Evolutionary conservation across 2,329 filamentous ascomycete genomes (phyloP), one percentile per base, ranked within the genome.

Genomic region (Davidsoniella eucalypti): DNA sequence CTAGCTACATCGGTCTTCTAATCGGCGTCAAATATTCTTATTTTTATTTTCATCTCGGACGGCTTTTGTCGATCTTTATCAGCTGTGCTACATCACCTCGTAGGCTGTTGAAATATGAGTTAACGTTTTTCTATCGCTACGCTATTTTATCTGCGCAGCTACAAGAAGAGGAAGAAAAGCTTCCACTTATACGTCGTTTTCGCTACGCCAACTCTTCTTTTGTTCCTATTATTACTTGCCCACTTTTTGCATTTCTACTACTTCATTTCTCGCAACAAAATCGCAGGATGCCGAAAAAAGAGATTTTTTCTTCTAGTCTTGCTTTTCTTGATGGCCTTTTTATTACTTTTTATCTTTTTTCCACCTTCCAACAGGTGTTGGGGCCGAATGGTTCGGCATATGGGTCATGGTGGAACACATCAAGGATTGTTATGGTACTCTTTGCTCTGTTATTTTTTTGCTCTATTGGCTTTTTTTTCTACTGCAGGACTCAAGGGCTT

Each of bases 341-440:
- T 33, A n/a, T 26, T 49, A 40, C 37, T 14, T 41, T 45, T 39
- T 49, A 42, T 26, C n/a, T 23, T 49, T 36, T 44, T 53, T 25
- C n/a, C 37, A 29, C 29, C 25, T 40, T 36, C 41, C 26, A 39
- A 17, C n/a, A 39, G 43, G 12, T 21, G 18, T 23, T 51, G 48
- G 40, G 42, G 49, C 21, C 33, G 36, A 10, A 18, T 48, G 47
- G 47, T 38, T 48, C 17, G 43, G 43, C 43, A 33, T 45, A 33
- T 36, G 41, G 41, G 6, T 44, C 16, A 5, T 10, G 21, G 26
- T 14, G 17, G 41, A 23, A 25, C n/a, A 16, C 18, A 41, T 41
- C 14, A n/a, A 26, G 10, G 25, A 47, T n/a, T 33, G 29, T 38
- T 18, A 36, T 33, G 18, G 41, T 37, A 21, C n/a, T 39, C 26